phyloP scores from a whole-genome alignment of 2,329 filamentous ascomycete species.

The Ophiostoma australiae region DNA sequence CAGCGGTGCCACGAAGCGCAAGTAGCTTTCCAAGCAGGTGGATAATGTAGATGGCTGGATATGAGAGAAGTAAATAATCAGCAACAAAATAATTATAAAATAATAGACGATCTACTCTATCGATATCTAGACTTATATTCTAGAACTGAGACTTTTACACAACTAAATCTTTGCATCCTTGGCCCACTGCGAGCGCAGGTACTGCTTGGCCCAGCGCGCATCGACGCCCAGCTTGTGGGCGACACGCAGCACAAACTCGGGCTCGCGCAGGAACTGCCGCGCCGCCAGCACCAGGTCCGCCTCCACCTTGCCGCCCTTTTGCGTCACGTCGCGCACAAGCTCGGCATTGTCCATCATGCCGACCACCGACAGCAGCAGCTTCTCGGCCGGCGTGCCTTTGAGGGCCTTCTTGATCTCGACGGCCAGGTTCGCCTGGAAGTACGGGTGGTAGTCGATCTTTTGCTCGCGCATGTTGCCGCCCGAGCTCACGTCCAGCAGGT shows the following conservation, averaged over 20 bases:
- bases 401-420: constrained; percentile 65
- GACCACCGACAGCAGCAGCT: constrained; percentile 66
- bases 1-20: constrained; percentile 44
- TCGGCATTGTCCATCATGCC: constrained; percentile 67
- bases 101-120: neutral
- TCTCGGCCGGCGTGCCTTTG: constrained; percentile 41
- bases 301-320: constrained; percentile 42
- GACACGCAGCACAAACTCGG: constrained; percentile 67
- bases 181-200: constrained; percentile 37
- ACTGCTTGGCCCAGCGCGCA: constrained; percentile 68
- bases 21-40: constrained; percentile 30
- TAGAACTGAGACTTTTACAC: neutral
- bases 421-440: constrained; percentile 71
- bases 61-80: neutral
- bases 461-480: constrained; percentile 64
- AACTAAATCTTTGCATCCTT: constrained; percentile 21
- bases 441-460: constrained; percentile 56
- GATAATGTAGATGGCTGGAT: too few relatives aligned
- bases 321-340: constrained; percentile 57
- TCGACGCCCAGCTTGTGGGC: constrained; percentile 68
- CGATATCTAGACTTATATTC: neutral
- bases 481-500: constrained; percentile 76
- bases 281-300: constrained; percentile 70
- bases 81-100: neutral
- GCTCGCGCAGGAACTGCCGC: constrained; percentile 75